A percentile compares a stretch with the other conserved stretches of the same genome.
These are phyloP conservation scores for Tolypocladium cylindrosporum DNA, from an alignment of 2,329 filamentous ascomycete species.

Conservation along the genomic window DNA sequence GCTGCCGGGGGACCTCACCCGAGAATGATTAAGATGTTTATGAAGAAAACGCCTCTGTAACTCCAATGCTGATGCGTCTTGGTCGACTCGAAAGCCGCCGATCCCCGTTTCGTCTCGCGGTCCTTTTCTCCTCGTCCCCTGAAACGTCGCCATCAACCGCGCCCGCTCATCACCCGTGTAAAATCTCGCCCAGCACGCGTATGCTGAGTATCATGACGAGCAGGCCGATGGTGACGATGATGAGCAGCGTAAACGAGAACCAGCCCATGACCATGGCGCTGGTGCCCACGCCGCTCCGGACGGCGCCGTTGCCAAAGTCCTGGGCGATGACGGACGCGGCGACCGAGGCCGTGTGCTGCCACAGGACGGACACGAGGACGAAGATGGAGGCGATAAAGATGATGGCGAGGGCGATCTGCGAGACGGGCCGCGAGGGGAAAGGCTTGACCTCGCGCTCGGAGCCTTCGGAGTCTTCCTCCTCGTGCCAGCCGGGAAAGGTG, in stretches of 20 bases:
- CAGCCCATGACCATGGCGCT: constrained; percentile 95
- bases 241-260: constrained; percentile 90
- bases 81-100: constrained; percentile 2
- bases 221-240: constrained; percentile 90
- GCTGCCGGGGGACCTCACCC: background rate
- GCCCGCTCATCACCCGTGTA: constrained; percentile 11
- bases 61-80: constrained; percentile 24
- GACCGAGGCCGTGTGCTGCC: constrained; percentile 94
- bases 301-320: constrained; percentile 83
- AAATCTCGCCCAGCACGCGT: constrained; percentile 58
- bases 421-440: constrained; percentile 85
- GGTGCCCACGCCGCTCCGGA: constrained; percentile 80
- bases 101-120: background rate
- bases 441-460: constrained; percentile 87
- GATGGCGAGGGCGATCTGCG: constrained; percentile 83
- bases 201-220: constrained; percentile 97
- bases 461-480: constrained; percentile 71
- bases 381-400: constrained; percentile 73
- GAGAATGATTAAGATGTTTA: background rate
- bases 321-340: constrained; percentile 89
- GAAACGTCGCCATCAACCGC: background rate
- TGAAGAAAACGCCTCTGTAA: constrained; percentile 14
- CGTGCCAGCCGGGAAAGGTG: constrained; percentile 96
- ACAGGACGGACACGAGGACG: constrained; percentile 65
- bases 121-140: constrained; percentile 1